Conservation (phyloP, 345 rosid species). For the Corymbia maculata region DNA sequence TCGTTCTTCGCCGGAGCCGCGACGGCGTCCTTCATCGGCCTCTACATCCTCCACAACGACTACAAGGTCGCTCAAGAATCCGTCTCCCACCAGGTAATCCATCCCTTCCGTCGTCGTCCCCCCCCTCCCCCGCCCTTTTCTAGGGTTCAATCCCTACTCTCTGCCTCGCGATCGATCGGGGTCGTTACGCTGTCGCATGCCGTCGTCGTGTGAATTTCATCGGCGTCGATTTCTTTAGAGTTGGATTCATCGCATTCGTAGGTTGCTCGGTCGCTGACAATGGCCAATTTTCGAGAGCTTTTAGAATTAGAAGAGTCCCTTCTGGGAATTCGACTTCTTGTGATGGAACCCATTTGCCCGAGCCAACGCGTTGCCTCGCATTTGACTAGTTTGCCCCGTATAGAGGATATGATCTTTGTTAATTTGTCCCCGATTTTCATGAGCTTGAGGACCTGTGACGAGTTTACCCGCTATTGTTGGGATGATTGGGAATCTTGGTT, state of each 20-base stretch:
- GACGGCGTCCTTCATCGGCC: conserved; percentile 64
- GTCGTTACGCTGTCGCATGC: background rate
- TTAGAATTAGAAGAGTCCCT: background rate
- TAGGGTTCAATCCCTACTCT: background rate
- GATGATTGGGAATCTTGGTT: background rate
- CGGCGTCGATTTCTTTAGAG: background rate
- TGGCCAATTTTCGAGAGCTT: background rate
- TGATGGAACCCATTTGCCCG: background rate
- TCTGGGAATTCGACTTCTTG: background rate
- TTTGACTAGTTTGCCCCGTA: background rate
- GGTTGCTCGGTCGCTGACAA: background rate
- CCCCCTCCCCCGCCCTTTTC: background rate
- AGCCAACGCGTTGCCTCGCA: background rate
- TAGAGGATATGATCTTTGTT: background rate
- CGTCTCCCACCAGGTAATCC: conserved; percentile 61
- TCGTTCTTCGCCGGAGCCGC: conserved; percentile 94
- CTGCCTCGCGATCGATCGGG: background rate
- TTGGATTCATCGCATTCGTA: background rate
- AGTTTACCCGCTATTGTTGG: background rate
- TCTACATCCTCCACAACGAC: conserved; percentile 71
- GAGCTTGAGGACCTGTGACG: background rate
- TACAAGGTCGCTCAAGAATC: conserved; percentile 78
- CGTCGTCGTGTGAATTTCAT: background rate
- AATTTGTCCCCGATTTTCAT: background rate
- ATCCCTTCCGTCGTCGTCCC: background rate